Evolutionary conservation across 768 basidiomycete species (phyloP).

Genomic region (Agrocybe pediades): DNA sequence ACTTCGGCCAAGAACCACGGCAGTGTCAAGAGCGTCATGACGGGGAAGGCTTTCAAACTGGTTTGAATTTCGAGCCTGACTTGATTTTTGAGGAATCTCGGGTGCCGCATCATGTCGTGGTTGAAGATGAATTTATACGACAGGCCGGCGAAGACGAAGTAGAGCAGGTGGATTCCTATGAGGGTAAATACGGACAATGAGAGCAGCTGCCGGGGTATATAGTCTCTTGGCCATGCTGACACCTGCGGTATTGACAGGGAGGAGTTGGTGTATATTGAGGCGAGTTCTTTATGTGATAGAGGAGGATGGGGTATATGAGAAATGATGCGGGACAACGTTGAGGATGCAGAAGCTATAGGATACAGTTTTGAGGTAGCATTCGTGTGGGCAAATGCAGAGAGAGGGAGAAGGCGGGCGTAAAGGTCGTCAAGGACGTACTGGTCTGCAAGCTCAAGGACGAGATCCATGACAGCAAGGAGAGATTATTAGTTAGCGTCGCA

Average conservation of each 20-base stretch:
- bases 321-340: slow-evolving; percentile 56
- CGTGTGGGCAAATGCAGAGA: slow-evolving; percentile 41
- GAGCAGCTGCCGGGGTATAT: slow-evolving; percentile 74
- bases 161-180: slow-evolving; percentile 81
- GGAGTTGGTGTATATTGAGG: slow-evolving; percentile 25
- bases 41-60: slow-evolving; percentile 78
- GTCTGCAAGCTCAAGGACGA: slow-evolving; percentile 74
- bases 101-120: slow-evolving; percentile 93
- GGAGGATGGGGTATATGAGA: slow-evolving; percentile 61
- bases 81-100: slow-evolving; percentile 90
- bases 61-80: slow-evolving; percentile 75
- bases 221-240: slow-evolving; percentile 87
- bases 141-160: slow-evolving; percentile 84
- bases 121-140: slow-evolving; percentile 92
- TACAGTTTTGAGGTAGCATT: slow-evolving; percentile 41
- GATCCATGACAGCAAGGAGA: slow-evolving; percentile 64
- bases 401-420: slow-evolving; percentile 78
- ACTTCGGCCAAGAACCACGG: slow-evolving; percentile 96
- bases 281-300: slow-evolving; percentile 37
- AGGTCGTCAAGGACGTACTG: slow-evolving; percentile 72
- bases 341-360: slow-evolving; percentile 28
- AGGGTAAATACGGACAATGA: slow-evolving; percentile 75
- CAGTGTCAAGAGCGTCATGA: slow-evolving; percentile 80
- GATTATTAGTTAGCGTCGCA: neutral
- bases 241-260: slow-evolving; percentile 34